A percentile compares a stretch with the other conserved stretches of the same genome.
Evolutionary conservation across 148 eudicot genomes (phyloP).

Genomic region (Persicaria maculosa): DNA sequence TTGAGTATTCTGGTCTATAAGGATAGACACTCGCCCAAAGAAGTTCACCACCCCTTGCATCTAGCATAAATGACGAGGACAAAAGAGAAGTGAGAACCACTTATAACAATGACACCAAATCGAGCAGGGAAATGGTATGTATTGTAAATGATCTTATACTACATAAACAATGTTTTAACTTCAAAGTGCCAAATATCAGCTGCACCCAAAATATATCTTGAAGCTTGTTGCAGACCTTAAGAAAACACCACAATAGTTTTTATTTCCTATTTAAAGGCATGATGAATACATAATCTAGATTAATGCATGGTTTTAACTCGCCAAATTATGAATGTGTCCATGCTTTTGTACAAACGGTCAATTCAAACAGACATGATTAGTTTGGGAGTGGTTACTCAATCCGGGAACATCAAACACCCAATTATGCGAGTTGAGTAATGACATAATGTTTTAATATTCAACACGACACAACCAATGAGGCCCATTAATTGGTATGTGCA

Average conservation of each 20-base stretch:
- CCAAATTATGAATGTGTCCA: too few species aligned
- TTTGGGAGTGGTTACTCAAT: not conserved
- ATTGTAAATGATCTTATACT: too few species aligned
- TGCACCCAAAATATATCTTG: too few species aligned
- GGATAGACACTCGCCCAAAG: slow-evolving; percentile 80
- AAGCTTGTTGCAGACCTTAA: too few species aligned
- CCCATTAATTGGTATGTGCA: not conserved
- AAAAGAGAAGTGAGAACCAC: not conserved
- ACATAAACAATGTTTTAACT: too few species aligned
- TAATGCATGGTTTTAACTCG: too few species aligned
- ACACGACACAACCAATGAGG: not conserved
- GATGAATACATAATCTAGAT: too few species aligned
- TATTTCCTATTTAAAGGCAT: too few species aligned
- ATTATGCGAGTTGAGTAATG: not conserved
- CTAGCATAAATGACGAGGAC: slow-evolving; percentile 25
- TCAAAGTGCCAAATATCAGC: too few species aligned
- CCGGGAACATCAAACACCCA: not conserved
- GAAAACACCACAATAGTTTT: too few species aligned
- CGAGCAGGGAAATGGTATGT: too few species aligned
- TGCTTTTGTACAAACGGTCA: not conserved
- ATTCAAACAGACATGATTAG: not conserved
- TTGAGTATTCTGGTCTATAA: slow-evolving; percentile 90
- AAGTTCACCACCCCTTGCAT: slow-evolving; percentile 90
- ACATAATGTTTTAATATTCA: not conserved
- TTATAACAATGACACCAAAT: not conserved